Base-by-base conservation (phyloP, 371 early-diverging fungal genomes). In the Mucor indicus region DNA sequence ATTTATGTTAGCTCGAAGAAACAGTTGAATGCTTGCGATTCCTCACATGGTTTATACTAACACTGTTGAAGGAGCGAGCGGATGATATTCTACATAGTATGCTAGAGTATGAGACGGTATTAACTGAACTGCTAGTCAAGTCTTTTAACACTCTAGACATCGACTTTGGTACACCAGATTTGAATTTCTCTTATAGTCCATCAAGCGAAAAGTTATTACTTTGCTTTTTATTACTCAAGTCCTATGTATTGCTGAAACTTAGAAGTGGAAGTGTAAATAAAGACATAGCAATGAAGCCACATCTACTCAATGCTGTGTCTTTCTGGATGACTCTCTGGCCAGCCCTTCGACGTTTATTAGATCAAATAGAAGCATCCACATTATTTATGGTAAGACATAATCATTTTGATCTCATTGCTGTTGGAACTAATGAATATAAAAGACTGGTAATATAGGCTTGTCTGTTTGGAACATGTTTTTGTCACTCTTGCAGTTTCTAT, bases 321-420 rank as follows among this genome's bases (percentile, higher is more conserved):
- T 69, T 71, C 38, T 75, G 75, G 75, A 51, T 69, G 43, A 58
- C 67, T 0, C 22, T 69, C 5, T 75, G 75, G 75, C 72, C 75
- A 23, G 57, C 67, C 1, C 21, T 68, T 15, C 43, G 64, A 16
- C 50, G 68, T 22, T 33, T 71, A 4, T 39, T 75, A 15, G 57
- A 60, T 16, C 46, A 48, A 12, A 62, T 71, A 19, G 65, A 69
- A 17, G 40, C 60, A 7, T 32, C 47, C 1, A 54, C 62, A 16
- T 31, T 71, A 16, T 41, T 51, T 5, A 41, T 56, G 44, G 73
- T 72, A 69, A 52, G 12, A 5, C 19, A 9, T 15, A 3, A 3
- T 5, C n/a, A 4, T 33, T 33, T 33, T 15, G 35, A 33, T 13
- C n/a, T 15, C 35, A 33, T 33, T 9, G 4, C n/a, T 13, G 9